These are phyloP conservation scores for Paraurostyla sp. DNA, from an alignment of 73 alveolate species.

Conservation along the genomic window DNA sequence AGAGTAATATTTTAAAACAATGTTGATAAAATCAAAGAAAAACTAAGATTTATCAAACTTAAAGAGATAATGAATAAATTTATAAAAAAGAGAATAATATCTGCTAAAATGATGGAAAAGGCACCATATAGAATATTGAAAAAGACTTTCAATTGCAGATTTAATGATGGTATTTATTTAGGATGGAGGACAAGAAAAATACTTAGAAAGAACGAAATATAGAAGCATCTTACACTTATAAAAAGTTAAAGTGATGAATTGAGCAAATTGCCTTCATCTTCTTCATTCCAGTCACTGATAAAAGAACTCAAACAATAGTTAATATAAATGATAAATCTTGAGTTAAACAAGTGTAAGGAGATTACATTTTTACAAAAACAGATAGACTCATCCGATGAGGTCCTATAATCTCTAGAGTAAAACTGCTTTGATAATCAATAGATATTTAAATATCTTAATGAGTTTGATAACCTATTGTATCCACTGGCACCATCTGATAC, in stretches of 20 bases:
- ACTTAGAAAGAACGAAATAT: not conserved
- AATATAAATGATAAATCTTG: not conserved
- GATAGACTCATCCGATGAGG: constrained; percentile 12
- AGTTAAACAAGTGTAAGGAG: not conserved
- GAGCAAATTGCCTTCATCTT: no score
- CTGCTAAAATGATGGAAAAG: not conserved
- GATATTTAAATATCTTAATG: not conserved
- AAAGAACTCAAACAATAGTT: not conserved
- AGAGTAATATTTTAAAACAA: not conserved
- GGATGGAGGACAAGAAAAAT: constrained; percentile 40
- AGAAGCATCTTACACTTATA: not conserved
- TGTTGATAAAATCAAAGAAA: not conserved
- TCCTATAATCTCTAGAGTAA: not conserved
- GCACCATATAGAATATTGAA: not conserved
- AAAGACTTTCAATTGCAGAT: not conserved
- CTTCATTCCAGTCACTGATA: not conserved
- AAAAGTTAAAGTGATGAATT: not conserved
- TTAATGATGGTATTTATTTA: constrained; percentile 36
- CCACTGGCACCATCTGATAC: not conserved
- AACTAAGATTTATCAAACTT: not conserved
- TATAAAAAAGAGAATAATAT: no score
- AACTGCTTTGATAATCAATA: constrained; percentile 15
- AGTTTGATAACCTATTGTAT: constrained; percentile 5
- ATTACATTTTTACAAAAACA: not conserved
- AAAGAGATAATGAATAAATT: no score